A percentile compares a stretch with the other conserved stretches of the same genome.
Conservation (phyloP, 176 grass and related monocot genomes). For the Cymbopogon citratus region DNA sequence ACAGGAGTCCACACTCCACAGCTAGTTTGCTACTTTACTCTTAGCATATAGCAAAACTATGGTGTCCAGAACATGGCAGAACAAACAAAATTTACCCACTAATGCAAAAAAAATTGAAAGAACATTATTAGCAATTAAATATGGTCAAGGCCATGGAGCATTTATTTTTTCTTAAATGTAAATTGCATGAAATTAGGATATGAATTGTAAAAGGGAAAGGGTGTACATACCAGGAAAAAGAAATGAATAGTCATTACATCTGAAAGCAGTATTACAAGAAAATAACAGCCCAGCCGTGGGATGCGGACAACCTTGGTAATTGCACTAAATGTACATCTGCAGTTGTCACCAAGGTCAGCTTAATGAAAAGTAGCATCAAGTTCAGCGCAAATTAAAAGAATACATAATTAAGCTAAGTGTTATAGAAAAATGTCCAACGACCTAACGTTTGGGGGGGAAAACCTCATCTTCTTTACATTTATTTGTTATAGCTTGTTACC, state of each 20-base stretch:
- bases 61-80: not conserved
- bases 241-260: constrained; percentile 99
- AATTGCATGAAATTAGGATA: not conserved
- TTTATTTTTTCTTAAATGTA: not conserved
- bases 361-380: constrained; percentile 9
- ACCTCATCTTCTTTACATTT: not conserved
- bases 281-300: constrained; percentile 80
- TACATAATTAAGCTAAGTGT: not conserved
- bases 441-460: not conserved
- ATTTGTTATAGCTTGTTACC: not conserved
- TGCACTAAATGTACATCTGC: constrained; percentile 95
- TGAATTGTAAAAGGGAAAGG: constrained; percentile 8
- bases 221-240: constrained; percentile 92
- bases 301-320: constrained; percentile 77
- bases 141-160: not conserved
- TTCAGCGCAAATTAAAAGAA: not conserved
- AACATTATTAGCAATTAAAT: not conserved
- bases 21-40: not conserved
- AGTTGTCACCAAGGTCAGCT: constrained; percentile 25
- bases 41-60: not conserved
- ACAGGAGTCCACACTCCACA: not conserved
- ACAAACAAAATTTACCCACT: not conserved
- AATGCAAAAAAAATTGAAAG: not conserved
- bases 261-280: constrained; percentile 91
- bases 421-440: not conserved